Evolutionary conservation across 306 rosid genomes (phyloP), one percentile per base, ranked within the genome.

Genomic region (Arachis hypogaea): DNA sequence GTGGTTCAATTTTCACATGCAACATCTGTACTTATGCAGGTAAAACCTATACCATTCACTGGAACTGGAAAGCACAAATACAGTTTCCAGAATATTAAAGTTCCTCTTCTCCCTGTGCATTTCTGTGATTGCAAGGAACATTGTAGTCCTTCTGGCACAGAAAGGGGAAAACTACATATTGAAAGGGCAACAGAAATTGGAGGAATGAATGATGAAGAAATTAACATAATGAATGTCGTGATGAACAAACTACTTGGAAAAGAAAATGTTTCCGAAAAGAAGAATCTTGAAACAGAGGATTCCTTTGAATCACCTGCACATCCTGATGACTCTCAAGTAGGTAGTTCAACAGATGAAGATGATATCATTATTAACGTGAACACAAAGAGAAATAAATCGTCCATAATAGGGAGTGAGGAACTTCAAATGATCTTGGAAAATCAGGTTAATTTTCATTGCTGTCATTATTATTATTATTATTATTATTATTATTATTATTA

Each of bases 1-100:
- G 30, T 12, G 40, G 66, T 58, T 66, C 33, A n/a, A 33, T 49
- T 55, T 68, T 71, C 8, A 69, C 57, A 41, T 75, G 36, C 41
- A 74, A 29, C 65, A 16, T 66, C 7, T 58, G 11, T 59, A 30
- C 60, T 30, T 52, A 7, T 66, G 63, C 88, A 89, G 98, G 92
- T 93, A 75, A 93, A 91, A 81, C 52, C 88, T n/a, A 59, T 93
- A 60, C 97, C 98, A 43, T 85, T 89, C 42, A 78, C 82, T 76
- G 98, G 98, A 81, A 89, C 91, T 43, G 98, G 98, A 70, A 91
- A 90, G 75, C 98, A 93, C 84, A 91, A 88, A 59, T 91, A 93
- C 78, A 47, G 28, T 22, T 22, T 22, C 28, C 28, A 22, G 28
- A 22, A 22, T 22, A 22, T 22, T 22, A 22, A 22, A 22, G 28